Conservation (phyloP, 106 monocot species). For the Allium cepa region DNA sequence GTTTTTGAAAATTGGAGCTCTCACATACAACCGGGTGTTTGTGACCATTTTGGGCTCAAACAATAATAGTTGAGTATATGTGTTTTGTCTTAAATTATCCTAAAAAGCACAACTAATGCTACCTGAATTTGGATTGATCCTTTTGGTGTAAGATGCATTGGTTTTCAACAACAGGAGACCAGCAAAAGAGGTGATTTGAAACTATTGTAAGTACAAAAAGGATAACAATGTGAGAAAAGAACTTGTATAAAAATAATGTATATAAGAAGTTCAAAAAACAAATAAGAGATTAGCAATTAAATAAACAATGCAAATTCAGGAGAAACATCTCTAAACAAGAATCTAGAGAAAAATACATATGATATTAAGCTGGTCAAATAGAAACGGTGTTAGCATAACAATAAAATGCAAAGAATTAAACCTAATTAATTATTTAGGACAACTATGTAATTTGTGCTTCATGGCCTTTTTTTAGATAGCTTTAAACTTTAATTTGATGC, state of each 20-base stretch:
- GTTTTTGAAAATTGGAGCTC: too few species aligned
- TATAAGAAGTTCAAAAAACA: background rate
- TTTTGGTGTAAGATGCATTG: slow-evolving; percentile 97
- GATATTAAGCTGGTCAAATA: too few species aligned
- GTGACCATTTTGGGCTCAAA: too few species aligned
- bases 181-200: slow-evolving; percentile 2
- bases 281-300: background rate
- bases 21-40: too few species aligned
- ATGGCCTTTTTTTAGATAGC: too few species aligned
- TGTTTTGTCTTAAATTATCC: too few species aligned
- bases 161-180: slow-evolving; percentile 98
- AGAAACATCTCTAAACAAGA: background rate
- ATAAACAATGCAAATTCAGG: background rate
- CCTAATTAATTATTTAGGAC: too few species aligned
- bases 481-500: too few species aligned
- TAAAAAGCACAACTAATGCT: background rate
- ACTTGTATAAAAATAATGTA: background rate
- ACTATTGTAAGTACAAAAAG: background rate
- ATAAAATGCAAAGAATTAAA: too few species aligned
- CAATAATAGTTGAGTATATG: too few species aligned
- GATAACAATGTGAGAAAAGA: background rate
- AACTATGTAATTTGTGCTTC: too few species aligned
- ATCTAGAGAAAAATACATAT: background rate
- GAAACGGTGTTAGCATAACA: too few species aligned
- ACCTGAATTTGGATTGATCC: slow-evolving; percentile 97